Evolutionary conservation across 768 basidiomycete genomes (phyloP).

Genomic region (Boletus rubropictus): DNA sequence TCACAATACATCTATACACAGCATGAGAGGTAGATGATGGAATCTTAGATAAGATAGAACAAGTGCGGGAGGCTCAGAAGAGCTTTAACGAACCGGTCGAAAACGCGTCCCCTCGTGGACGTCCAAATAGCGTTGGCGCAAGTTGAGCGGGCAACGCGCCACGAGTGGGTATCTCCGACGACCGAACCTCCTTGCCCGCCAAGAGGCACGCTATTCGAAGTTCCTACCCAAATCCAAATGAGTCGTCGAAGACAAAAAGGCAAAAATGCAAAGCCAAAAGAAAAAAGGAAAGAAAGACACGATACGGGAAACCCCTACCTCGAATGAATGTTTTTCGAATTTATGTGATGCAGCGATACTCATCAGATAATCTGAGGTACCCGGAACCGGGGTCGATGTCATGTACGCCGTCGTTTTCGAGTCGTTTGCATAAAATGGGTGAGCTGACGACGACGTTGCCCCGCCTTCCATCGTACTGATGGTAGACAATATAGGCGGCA

Average conservation of each 20-base stretch:
- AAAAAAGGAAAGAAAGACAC: no score
- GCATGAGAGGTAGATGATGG: not conserved
- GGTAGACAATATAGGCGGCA: conserved; percentile 3
- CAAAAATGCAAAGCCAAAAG: not conserved
- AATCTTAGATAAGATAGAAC: conserved; percentile 1
- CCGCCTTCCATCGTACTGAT: conserved; percentile 1
- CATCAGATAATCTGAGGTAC: conserved; percentile 31
- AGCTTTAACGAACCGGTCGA: conserved; percentile 22
- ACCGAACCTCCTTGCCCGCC: conserved; percentile 42
- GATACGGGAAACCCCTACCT: conserved; percentile 31
- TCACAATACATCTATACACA: conserved; percentile 1
- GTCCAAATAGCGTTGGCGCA: conserved; percentile 23
- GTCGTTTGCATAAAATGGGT: conserved; percentile 26
- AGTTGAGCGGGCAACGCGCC: conserved; percentile 21
- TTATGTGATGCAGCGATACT: conserved; percentile 33
- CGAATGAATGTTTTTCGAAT: conserved; percentile 43
- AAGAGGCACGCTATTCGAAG: conserved; percentile 42
- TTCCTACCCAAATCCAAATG: conserved; percentile 34
- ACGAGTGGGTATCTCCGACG: conserved; percentile 30
- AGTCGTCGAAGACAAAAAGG: not conserved
- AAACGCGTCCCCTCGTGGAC: conserved; percentile 30
- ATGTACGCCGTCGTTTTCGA: conserved; percentile 19
- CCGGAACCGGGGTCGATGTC: conserved; percentile 6
- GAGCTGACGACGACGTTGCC: not conserved
- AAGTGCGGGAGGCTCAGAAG: conserved; percentile 6